Conservation (phyloP, 768 basidiomycete species). For the Mycena epipterygia region DNA sequence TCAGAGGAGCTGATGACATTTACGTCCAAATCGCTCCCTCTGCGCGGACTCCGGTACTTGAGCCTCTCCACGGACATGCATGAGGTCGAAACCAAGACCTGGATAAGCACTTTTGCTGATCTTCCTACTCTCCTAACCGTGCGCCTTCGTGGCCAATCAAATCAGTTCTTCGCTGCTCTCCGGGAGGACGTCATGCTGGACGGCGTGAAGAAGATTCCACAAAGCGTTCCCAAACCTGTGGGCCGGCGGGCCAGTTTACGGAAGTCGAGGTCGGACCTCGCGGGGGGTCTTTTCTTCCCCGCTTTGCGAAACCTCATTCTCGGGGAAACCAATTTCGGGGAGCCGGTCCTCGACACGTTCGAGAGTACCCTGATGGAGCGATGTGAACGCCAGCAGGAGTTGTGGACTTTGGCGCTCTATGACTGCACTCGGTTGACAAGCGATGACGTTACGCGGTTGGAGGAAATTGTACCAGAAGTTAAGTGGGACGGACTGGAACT, state of each 20-base stretch:
- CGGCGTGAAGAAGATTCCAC: constrained; percentile 28
- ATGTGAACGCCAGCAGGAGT: constrained; percentile 44
- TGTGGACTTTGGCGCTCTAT: constrained; percentile 45
- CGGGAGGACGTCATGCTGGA: constrained; percentile 34
- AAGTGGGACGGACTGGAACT: constrained; percentile 50
- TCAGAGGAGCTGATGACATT: constrained; percentile 32
- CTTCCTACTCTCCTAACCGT: constrained; percentile 44
- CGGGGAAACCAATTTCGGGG: constrained; percentile 42
- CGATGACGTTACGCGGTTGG: constrained; percentile 42
- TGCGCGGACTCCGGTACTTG: constrained; percentile 43
- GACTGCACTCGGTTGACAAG: constrained; percentile 42
- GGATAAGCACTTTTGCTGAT: constrained; percentile 44
- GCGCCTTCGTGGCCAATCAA: constrained; percentile 36
- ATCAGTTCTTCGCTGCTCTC: constrained; percentile 43
- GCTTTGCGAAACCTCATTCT: constrained; percentile 42
- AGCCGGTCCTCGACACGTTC: constrained; percentile 24
- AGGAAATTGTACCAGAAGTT: constrained; percentile 47
- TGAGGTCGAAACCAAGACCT: constrained; percentile 35
- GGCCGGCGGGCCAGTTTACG: constrained; percentile 32
- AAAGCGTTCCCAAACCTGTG: neutral
- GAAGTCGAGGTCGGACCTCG: constrained; percentile 25
- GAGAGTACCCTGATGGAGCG: constrained; percentile 48
- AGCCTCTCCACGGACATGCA: constrained; percentile 38
- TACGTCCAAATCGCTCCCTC: constrained; percentile 41
- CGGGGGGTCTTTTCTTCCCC: constrained; percentile 43